These are phyloP conservation scores for Cucumis sativus DNA, from an alignment of 306 rosid species.

Conservation along the genomic window Cucumber_9930_V3 NC_026655.2:5034501-5035000, in stretches of 20 bases:
- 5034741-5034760: not conserved
- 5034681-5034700: not conserved
- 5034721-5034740: not conserved
- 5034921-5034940: not conserved
- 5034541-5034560: not conserved
- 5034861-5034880: slow-evolving; percentile 72
- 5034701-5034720: not conserved
- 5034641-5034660: not conserved
- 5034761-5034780: not conserved
- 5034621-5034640: not conserved
- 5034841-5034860: slow-evolving; percentile 83
- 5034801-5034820: slow-evolving; percentile 64
- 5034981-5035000: slow-evolving; percentile 84
- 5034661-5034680: not conserved
- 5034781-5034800: slow-evolving; percentile 45
- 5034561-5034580: not conserved
- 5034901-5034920: not conserved
- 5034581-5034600: not conserved
- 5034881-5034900: not conserved
- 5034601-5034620: not conserved
- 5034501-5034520: not conserved
- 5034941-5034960: slow-evolving; percentile 46
- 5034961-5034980: slow-evolving; percentile 57
- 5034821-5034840: slow-evolving; percentile 83
- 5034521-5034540: not conserved